These are phyloP conservation scores for Fraxinus velutina DNA, from an alignment of 305 asterid genomes.

Conservation along the genomic window DNA sequence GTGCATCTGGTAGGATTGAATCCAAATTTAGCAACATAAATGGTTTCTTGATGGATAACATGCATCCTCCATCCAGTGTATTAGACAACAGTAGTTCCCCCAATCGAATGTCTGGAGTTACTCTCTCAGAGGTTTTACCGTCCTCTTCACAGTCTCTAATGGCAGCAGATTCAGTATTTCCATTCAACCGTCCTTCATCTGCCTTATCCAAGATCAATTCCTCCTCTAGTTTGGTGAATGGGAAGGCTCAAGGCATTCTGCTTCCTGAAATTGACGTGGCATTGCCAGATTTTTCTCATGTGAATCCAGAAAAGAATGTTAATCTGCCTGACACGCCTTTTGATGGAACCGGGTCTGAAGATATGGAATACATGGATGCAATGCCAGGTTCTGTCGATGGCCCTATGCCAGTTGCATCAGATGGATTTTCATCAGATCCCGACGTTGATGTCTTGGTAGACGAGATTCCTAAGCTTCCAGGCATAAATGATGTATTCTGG, in stretches of 20 bases:
- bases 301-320: constrained; percentile 22
- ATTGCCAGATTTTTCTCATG: constrained; percentile 32
- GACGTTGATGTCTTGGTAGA: constrained; percentile 48
- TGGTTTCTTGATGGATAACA: constrained; percentile 53
- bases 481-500: constrained; percentile 73
- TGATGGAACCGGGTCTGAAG: constrained; percentile 30
- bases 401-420: constrained; percentile 32
- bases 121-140: constrained; percentile 53
- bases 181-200: constrained; percentile 6
- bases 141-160: constrained; percentile 16
- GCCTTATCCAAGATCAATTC: constrained; percentile 36
- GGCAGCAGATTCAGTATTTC: neutral
- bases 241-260: constrained; percentile 21
- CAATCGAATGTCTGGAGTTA: constrained; percentile 44
- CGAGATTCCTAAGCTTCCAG: constrained; percentile 58
- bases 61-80: constrained; percentile 36
- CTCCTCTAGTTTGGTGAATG: constrained; percentile 28
- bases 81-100: constrained; percentile 43
- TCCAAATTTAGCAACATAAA: constrained; percentile 36
- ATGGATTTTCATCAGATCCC: constrained; percentile 42
- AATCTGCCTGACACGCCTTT: constrained; percentile 24
- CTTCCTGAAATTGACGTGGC: constrained; percentile 31
- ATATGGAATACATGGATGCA: constrained; percentile 30
- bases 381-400: constrained; percentile 42
- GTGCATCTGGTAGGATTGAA: constrained; percentile 46